Evolutionary conservation across 306 rosid species (phyloP), one percentile per base, ranked within the genome.

Genomic region (Heteromeles arbutifolia): DNA sequence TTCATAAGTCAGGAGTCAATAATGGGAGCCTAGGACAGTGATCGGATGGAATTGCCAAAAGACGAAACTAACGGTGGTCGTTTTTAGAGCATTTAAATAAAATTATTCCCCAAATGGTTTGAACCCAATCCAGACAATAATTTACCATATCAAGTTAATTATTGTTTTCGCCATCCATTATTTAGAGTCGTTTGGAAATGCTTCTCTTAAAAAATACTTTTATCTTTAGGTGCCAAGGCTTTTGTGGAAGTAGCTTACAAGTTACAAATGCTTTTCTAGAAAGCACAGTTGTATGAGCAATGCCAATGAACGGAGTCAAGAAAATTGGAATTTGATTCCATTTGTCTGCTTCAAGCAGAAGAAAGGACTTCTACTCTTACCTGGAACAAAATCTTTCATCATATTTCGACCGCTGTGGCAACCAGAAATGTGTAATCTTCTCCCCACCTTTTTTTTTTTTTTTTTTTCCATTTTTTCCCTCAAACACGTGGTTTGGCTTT

Each of bases 251-350:
- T 48, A 48, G 19, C 18, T 48, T 48, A 17, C 53, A 48, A 14
- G 4, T 48, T 48, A 17, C 53, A 48, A 14, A 15, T 48, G 52
- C 18, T 45, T 45, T 45, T 45, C 18, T 45, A 45, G 39, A 34
- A 32, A 32, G 39, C 8, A 34, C 8, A 34, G 17, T 21, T 61
- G 6, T 4, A 59, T 2, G 37, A n/a, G n/a, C 32, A 62, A 14
- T 12, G 17, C 31, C 64, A 31, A 56, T 28, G 50, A 26, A 73
- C 9, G 41, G 6, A 58, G 29, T 11, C 1, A 45, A 14, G 4
- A 39, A 37, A 37, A 76, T 21, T 39, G 73, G 90, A 80, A 86
- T 70, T 64, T 63, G 83, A 81, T 88, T 84, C 92, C 81, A 74
- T 74, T 63, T 11, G 66, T 66, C 66, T 56, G 76, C 13, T 58